Percentiles rank a stretch among this genome's conserved stretches.
These are phyloP conservation scores for Tephrocybe sp. DNA, from an alignment of 768 basidiomycete species.

Conservation along the genomic window DNA sequence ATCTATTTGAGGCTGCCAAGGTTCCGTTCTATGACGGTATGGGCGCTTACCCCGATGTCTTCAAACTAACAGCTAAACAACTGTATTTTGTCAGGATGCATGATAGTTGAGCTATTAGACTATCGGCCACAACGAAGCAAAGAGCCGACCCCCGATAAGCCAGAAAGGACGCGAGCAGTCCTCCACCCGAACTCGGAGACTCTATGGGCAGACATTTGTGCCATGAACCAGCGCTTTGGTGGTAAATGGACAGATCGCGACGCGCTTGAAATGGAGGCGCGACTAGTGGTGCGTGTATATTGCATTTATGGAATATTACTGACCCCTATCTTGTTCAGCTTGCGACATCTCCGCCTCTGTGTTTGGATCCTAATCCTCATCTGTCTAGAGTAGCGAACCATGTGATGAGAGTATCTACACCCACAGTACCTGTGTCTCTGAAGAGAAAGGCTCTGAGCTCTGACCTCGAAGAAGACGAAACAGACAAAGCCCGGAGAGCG, in stretches of 20 bases:
- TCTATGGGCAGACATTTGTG: conserved; percentile 76
- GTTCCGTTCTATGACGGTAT: conserved; percentile 85
- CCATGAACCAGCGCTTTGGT: conserved; percentile 58
- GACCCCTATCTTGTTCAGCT: conserved; percentile 41
- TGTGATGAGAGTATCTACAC: conserved; percentile 69
- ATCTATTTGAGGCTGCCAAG: conserved; percentile 70
- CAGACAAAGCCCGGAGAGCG: conserved; percentile 66
- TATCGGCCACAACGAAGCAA: conserved; percentile 61
- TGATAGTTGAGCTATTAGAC: conserved; percentile 83
- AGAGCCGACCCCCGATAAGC: conserved; percentile 57
- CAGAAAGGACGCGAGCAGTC: conserved; percentile 67
- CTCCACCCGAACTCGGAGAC: conserved; percentile 79
- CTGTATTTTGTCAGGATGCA: conserved; percentile 54
- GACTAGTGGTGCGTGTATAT: conserved; percentile 57
- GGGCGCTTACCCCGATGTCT: conserved; percentile 18
- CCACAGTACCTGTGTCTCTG: conserved; percentile 68
- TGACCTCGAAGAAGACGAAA: conserved; percentile 76
- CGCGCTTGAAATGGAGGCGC: conserved; percentile 72
- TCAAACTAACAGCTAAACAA: neutral
- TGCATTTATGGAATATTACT: conserved; percentile 4
- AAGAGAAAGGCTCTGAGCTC: conserved; percentile 74
- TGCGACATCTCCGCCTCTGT: conserved; percentile 73
- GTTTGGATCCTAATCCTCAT: conserved; percentile 78
- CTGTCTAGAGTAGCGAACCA: conserved; percentile 76
- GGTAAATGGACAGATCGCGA: conserved; percentile 69